phyloP scores from a whole-genome alignment of 768 basidiomycete species.

The Amanita brunnescens region DNA sequence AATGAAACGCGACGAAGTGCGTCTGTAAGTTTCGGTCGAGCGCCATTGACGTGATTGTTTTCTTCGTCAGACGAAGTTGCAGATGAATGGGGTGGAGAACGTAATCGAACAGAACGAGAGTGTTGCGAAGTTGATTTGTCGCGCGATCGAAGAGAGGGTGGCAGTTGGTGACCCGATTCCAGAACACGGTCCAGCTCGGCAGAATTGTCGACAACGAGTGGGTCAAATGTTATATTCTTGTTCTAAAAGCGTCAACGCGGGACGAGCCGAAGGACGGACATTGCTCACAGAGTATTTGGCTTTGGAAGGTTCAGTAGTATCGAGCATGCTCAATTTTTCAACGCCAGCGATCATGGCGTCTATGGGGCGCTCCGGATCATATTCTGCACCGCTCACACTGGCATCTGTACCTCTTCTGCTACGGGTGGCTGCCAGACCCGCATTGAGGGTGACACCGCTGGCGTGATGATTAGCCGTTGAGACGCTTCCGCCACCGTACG shows the following conservation, averaged over 20 bases:
- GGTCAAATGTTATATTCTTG: conserved; percentile 37
- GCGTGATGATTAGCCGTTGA: conserved; percentile 89
- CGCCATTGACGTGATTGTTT: conserved; percentile 30
- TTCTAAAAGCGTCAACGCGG: conserved; percentile 18
- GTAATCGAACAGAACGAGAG: conserved; percentile 32
- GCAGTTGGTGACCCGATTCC: conserved; percentile 40
- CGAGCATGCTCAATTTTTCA: conserved; percentile 48
- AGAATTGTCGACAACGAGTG: conserved; percentile 52
- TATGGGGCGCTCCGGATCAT: conserved; percentile 76
- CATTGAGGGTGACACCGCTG: conserved; percentile 76
- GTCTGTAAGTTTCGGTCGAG: conserved; percentile 61
- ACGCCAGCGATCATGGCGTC: conserved; percentile 63
- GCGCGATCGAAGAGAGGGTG: conserved; percentile 10
- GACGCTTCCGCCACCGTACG: conserved; percentile 60
- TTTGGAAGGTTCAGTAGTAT: conserved; percentile 36
- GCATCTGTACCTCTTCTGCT: conserved; percentile 33
- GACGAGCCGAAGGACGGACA: neutral
- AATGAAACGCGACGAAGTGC: conserved; percentile 63
- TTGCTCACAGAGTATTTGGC: conserved; percentile 40
- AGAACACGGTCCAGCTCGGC: conserved; percentile 54
- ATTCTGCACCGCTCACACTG: conserved; percentile 70
- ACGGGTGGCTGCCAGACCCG: conserved; percentile 62
- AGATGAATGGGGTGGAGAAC: conserved; percentile 29
- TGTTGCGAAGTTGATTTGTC: conserved; percentile 12
- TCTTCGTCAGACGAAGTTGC: conserved; percentile 43